phyloP scores from a whole-genome alignment of 1,284 basidiomycete genomes.

The Boletus mariae region DNA sequence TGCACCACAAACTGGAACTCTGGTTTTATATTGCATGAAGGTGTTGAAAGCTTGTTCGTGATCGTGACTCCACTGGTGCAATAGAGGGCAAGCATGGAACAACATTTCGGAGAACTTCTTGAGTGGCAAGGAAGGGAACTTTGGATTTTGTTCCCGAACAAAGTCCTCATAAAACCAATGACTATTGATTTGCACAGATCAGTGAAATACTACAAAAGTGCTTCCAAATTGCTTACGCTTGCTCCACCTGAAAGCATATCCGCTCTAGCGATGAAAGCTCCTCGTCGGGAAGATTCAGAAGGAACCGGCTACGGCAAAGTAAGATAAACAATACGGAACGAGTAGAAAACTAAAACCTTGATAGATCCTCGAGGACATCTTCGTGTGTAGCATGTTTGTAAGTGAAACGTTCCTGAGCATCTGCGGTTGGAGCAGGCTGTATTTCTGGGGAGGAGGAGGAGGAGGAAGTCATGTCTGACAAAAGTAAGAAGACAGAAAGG shows the following conservation, averaged over 20 bases:
- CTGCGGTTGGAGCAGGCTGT: constrained; percentile 44
- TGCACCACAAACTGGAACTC: constrained; percentile 98
- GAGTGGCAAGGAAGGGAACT: constrained; percentile 83
- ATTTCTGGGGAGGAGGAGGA: constrained; percentile 76
- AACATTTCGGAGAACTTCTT: constrained; percentile 95
- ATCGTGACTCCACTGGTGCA: constrained; percentile 76
- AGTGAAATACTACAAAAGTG: constrained; percentile 7
- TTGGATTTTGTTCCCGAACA: constrained; percentile 85
- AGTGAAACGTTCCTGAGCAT: constrained; percentile 48
- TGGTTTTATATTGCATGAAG: constrained; percentile 94
- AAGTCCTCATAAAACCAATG: constrained; percentile 99
- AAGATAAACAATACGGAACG: constrained; percentile 9
- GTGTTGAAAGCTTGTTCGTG: constrained; percentile 78
- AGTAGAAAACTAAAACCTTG: constrained; percentile 50
- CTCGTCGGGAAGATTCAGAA: constrained; percentile 93
- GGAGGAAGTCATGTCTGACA: constrained; percentile 45
- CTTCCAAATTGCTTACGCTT: constrained; percentile 68
- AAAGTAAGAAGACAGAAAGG: constrained; percentile 23
- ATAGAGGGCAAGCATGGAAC: constrained; percentile 78
- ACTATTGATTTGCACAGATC: constrained; percentile 41
- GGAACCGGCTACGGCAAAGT: constrained; percentile 71
- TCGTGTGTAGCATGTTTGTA: constrained; percentile 66
- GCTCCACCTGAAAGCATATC: constrained; percentile 98
- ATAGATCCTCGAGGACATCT: constrained; percentile 86
- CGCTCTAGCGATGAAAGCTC: constrained; percentile 90